Conservation (phyloP, 176 grass and related monocot genomes). For the Triticum dicoccoides region DNA sequence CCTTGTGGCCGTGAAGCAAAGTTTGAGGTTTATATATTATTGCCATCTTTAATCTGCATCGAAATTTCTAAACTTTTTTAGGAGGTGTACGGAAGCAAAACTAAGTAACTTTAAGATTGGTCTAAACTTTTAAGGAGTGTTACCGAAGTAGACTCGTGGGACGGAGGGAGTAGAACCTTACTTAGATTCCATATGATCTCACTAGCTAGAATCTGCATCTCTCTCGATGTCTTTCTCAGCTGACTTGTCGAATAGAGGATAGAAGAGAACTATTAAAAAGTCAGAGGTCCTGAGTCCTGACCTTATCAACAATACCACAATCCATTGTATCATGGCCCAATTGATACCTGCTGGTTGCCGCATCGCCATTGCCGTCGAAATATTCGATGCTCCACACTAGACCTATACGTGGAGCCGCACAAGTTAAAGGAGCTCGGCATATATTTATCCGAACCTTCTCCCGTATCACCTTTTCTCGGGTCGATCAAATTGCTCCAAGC, state of each 20-base stretch:
- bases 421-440: background rate
- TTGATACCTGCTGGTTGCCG: slow-evolving; percentile 10
- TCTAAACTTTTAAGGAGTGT: too few species aligned
- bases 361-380: slow-evolving; percentile 13
- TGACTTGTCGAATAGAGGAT: slow-evolving; percentile 43
- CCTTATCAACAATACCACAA: slow-evolving; percentile 28
- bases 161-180: too few species aligned
- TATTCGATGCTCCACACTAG: slow-evolving; percentile 40
- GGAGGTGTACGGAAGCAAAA: too few species aligned
- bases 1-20: background rate
- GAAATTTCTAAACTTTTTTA: too few species aligned
- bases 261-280: slow-evolving; percentile 23
- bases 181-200: background rate
- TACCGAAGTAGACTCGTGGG: too few species aligned
- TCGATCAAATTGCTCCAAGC: background rate
- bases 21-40: too few species aligned
- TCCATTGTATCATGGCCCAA: background rate
- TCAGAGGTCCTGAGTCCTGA: slow-evolving; percentile 5
- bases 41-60: too few species aligned
- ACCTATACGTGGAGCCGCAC: slow-evolving; percentile 21
- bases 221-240: slow-evolving; percentile 21
- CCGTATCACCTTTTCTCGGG: background rate
- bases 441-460: slow-evolving; percentile 16
- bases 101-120: too few species aligned
- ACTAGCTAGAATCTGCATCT: background rate